A percentile compares a stretch with the other conserved stretches of the same genome.
Conservation (phyloP, 2,329 filamentous ascomycete species). For the Aureobasidium sp. region DNA sequence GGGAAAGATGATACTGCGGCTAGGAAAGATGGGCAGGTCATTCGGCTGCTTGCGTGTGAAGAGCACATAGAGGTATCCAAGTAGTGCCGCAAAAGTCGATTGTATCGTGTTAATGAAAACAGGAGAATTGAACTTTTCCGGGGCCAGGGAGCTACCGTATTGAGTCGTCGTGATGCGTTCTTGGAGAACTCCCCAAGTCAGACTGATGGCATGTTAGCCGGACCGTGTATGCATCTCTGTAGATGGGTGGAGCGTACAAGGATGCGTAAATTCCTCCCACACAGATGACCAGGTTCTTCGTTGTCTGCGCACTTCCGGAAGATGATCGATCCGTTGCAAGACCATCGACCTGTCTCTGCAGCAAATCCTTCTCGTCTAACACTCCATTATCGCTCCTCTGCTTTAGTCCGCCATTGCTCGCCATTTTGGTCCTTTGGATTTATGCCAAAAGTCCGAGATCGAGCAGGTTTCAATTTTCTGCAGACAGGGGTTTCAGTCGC, state of each 20-base stretch:
- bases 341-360: constrained; percentile 24
- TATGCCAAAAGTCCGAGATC: neutral
- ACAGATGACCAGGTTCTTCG: constrained; percentile 80
- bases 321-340: constrained; percentile 19
- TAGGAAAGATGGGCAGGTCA: constrained; percentile 77
- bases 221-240: neutral
- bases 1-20: constrained; percentile 75
- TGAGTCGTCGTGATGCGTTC: constrained; percentile 96
- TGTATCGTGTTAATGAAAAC: constrained; percentile 98
- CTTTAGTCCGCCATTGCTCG: constrained; percentile 19
- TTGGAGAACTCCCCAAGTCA: constrained; percentile 97
- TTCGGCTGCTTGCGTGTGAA: constrained; percentile 55
- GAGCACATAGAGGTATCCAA: constrained; percentile 83
- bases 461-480: neutral
- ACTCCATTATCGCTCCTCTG: constrained; percentile 14
- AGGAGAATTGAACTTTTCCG: constrained; percentile 88
- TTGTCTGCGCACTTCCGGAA: constrained; percentile 25
- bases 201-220: constrained; percentile 47
- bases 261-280: constrained; percentile 97
- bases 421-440: constrained; percentile 8
- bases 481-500: neutral
- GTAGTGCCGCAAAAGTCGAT: constrained; percentile 85
- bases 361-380: constrained; percentile 11
- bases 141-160: constrained; percentile 70
- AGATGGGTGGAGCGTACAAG: constrained; percentile 68